Percentiles rank a stretch among this genome's conserved stretches.
These are phyloP conservation scores for Cicer pinnatifidum DNA, from an alignment of 306 rosid genomes.

Conservation along the genomic window DNA sequence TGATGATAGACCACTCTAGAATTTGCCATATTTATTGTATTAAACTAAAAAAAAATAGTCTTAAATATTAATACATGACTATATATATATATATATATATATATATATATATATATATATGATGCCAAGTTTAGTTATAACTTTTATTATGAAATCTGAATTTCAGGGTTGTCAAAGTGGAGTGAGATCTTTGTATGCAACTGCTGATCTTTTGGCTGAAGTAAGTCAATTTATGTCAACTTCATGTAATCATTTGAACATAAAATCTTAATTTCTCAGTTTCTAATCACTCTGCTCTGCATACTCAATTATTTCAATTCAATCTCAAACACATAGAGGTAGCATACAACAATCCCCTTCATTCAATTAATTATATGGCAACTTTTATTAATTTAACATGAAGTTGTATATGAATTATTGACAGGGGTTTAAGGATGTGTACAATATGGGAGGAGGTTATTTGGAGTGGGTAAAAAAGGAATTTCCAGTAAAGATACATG, in stretches of 20 bases:
- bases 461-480: constrained; percentile 63
- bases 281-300: background rate
- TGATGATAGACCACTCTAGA: too few relatives aligned
- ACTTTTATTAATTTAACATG: constrained; percentile 24
- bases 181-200: constrained; percentile 72
- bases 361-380: background rate
- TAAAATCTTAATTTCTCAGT: background rate
- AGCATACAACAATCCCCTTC: background rate
- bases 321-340: background rate
- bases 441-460: constrained; percentile 87
- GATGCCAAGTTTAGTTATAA: too few relatives aligned
- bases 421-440: constrained; percentile 74
- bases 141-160: constrained; percentile 2
- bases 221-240: constrained; percentile 50
- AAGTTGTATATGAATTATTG: constrained; percentile 20
- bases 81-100: too few relatives aligned
- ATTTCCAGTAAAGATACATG: constrained; percentile 45
- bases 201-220: constrained; percentile 58
- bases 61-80: too few relatives aligned
- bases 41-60: too few relatives aligned
- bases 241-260: background rate
- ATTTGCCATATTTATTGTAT: too few relatives aligned
- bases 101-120: too few relatives aligned
- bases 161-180: constrained; percentile 89
- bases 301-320: background rate